Evolutionary conservation across 1,284 basidiomycete species (phyloP), one percentile per base, ranked within the genome.

Genomic region (Ganoderma meredithae): DNA sequence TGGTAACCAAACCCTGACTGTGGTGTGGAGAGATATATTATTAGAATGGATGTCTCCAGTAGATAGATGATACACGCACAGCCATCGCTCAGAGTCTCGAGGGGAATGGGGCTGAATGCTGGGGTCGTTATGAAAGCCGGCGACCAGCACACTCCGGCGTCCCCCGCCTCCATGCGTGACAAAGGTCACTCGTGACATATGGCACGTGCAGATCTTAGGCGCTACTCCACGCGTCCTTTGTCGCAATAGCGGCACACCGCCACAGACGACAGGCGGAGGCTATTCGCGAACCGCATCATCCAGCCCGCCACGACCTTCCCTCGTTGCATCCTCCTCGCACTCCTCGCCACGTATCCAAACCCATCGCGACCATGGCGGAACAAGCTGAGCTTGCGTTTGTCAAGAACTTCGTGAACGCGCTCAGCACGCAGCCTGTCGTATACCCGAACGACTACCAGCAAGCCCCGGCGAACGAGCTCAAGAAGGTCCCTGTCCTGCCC

Each of bases 391-490:
- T 86, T 66, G 84, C 86, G 1, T 95, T 96, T 77, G 87, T 92
- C 63, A 92, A 89, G 77, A 86, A 87, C 7, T 92, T 93, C 73
- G 80, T 90, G 60, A 91, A 90, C 72, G 89, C 88, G 13, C 79
- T 97, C 71, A 84, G 88, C 0, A 80, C 85, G 1, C 91, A 93
- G 75, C 89, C 90, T 36, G 84, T 96, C 63, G 85, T 85, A 10
- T 95, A 91, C 77, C 79, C 83, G 31, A 88, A 93, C 78, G 90
- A 94, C 77, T 95, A 92, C 80, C 89, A 92, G 75, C 91, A 94
- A 61, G 90, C 92, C 0, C 85, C 89, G 0, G 83, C 90, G 70
- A 85, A 91, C 71, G 86, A 90, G 44, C 86, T 94, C 44, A 91
- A 86, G 80, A 91, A 86, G 76, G 84, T 95, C n/a, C 89, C 91